Evolutionary conservation across 805 yeast genomes (phyloP).

Genomic region (Maudiozyma serrabonitensis): DNA sequence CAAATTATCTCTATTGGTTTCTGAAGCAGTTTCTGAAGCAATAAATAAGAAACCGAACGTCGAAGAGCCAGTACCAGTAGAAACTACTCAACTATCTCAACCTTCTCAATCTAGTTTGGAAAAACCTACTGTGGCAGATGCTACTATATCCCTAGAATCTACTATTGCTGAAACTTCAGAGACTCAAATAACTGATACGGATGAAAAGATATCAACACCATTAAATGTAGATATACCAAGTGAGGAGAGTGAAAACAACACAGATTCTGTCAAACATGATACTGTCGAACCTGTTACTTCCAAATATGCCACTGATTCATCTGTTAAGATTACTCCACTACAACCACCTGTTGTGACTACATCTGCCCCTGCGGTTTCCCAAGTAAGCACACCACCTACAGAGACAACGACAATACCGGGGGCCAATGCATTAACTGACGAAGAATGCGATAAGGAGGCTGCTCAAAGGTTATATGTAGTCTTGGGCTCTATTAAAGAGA

Average conservation of each 20-base stretch:
- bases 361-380: background rate
- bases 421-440: background rate
- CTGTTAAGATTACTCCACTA: background rate
- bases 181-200: background rate
- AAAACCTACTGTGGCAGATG: background rate
- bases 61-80: background rate
- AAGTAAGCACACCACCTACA: no score
- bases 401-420: background rate
- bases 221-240: background rate
- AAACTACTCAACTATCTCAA: background rate
- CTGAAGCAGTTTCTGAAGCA: background rate
- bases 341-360: background rate
- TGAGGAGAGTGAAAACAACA: background rate
- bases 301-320: background rate
- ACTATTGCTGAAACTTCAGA: background rate
- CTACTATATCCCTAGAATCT: no score
- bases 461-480: conserved; percentile 7
- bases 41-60: background rate
- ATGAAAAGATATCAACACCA: background rate
- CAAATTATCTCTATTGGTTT: background rate
- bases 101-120: background rate
- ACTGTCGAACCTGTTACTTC: background rate
- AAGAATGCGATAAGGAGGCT: conserved; percentile 5
- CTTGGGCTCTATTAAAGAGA: conserved; percentile 7
- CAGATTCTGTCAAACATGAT: background rate